These are phyloP conservation scores for Plasmodium vivax DNA, from an alignment of 169 alveolate genomes.

Conservation along the genomic window DNA sequence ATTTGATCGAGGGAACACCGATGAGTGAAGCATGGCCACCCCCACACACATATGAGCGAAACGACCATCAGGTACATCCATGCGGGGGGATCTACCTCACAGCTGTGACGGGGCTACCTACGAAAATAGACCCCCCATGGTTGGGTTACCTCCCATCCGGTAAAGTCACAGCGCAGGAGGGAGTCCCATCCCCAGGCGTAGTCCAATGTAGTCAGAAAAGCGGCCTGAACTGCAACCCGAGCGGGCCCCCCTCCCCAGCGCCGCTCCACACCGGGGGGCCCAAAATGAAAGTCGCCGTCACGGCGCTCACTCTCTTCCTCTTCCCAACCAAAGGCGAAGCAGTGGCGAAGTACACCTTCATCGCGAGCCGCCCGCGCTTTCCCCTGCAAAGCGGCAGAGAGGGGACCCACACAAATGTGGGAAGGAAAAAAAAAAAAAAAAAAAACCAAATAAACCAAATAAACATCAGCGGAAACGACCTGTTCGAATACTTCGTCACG, in stretches of 20 bases:
- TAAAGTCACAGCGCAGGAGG: neutral
- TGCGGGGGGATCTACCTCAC: neutral
- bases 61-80: neutral
- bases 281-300: neutral
- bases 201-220: neutral
- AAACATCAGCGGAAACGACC: slow-evolving; percentile 36
- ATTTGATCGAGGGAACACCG: neutral
- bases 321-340: neutral
- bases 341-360: neutral
- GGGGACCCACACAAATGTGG: neutral
- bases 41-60: neutral
- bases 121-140: neutral
- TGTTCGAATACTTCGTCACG: slow-evolving; percentile 47
- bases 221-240: neutral
- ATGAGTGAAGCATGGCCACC: neutral
- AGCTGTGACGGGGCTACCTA: neutral
- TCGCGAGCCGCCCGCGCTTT: neutral
- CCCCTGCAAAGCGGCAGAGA: neutral
- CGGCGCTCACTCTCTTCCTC: neutral
- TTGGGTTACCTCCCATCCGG: neutral
- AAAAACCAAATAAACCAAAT: neutral
- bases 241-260: neutral
- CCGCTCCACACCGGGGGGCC: neutral
- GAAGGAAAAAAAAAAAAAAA: slow-evolving; percentile 1
- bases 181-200: neutral